These are phyloP conservation scores for Blastocystis sp. DNA, from an alignment of 352 stramenopile species.

Conservation along the genomic window DNA sequence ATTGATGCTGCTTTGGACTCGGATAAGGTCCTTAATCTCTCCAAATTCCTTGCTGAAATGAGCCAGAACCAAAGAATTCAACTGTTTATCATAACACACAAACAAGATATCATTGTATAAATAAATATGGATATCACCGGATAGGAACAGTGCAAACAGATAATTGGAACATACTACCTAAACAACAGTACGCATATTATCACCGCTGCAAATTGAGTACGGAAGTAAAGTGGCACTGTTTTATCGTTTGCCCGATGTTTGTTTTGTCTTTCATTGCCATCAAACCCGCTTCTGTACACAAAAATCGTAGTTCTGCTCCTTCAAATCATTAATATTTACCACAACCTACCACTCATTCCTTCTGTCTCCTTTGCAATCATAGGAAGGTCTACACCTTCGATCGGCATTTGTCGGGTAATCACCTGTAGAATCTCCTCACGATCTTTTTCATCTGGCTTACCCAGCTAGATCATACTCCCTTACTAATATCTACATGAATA, in stretches of 20 bases:
- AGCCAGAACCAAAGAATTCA: conserved; percentile 1
- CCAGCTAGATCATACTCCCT: conserved; percentile 72
- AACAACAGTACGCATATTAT: conserved; percentile 63
- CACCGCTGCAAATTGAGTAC: not conserved
- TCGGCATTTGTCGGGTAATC: conserved; percentile 77
- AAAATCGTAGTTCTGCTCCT: not conserved
- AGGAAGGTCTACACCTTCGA: conserved; percentile 74
- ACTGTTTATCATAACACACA: conserved; percentile 59
- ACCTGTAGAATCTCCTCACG: conserved; percentile 75
- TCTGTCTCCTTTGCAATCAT: conserved; percentile 71
- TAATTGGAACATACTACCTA: conserved; percentile 56
- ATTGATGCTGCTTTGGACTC: conserved; percentile 51
- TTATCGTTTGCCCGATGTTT: not conserved
- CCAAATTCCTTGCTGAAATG: not conserved
- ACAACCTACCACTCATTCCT: not conserved
- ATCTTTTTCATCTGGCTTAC: conserved; percentile 71
- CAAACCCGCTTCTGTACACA: conserved; percentile 23
- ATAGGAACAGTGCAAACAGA: conserved; percentile 44
- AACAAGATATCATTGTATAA: conserved; percentile 40
- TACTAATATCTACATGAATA: conserved; percentile 73
- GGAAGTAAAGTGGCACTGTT: not conserved
- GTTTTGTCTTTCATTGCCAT: conserved; percentile 14
- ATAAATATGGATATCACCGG: not conserved
- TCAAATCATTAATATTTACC: not conserved
- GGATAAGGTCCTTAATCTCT: conserved; percentile 34